Evolutionary conservation across 208 protist genomes (phyloP).

Genomic region (Leishmania mexicana): DNA sequence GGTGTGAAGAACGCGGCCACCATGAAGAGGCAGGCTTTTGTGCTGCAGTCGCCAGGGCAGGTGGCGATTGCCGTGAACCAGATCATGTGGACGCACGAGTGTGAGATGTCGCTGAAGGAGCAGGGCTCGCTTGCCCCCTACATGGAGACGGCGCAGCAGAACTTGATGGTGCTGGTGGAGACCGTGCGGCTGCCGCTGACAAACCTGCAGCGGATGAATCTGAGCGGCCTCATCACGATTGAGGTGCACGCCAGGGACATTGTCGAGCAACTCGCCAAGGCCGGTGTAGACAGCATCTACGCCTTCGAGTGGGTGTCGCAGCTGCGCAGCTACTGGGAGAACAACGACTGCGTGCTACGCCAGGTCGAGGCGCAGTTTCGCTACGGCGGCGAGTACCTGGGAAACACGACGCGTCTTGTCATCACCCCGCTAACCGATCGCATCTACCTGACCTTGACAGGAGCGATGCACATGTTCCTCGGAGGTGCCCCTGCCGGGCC

Average conservation of each 20-base stretch:
- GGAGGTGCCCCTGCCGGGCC: conserved; percentile 94
- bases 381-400: conserved; percentile 97
- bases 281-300: conserved; percentile 79
- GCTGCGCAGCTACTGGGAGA: conserved; percentile 97
- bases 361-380: conserved; percentile 94
- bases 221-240: conserved; percentile 96
- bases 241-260: conserved; percentile 97
- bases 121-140: conserved; percentile 86
- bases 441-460: conserved; percentile 97
- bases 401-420: conserved; percentile 96
- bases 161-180: conserved; percentile 91
- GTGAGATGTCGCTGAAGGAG: conserved; percentile 76
- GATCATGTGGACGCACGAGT: conserved; percentile 96
- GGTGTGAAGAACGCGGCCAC: conserved; percentile 76
- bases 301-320: conserved; percentile 98
- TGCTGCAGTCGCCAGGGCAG: conserved; percentile 88
- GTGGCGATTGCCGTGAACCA: conserved; percentile 93
- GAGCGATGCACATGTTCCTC: conserved; percentile 96
- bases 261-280: conserved; percentile 87
- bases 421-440: conserved; percentile 97
- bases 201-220: conserved; percentile 92
- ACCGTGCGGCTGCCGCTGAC: conserved; percentile 86
- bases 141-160: conserved; percentile 83
- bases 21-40: conserved; percentile 79
- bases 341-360: conserved; percentile 88